These are phyloP conservation scores for Hura crepitans DNA, from an alignment of 441 rosid genomes.

Conservation along the genomic window DNA sequence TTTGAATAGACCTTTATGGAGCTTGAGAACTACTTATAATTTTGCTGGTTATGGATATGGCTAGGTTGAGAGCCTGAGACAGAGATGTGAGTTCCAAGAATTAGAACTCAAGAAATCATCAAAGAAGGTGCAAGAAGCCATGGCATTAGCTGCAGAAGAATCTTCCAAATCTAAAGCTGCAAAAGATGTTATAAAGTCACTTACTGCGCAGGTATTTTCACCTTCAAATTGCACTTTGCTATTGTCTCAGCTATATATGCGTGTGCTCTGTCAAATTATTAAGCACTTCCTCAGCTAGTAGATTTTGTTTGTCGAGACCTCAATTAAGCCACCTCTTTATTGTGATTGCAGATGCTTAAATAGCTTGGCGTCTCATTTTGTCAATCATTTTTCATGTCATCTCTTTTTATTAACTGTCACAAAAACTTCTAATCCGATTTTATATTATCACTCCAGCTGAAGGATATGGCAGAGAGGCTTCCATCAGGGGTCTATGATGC, in stretches of 20 bases:
- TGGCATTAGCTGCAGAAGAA: conserved; percentile 71
- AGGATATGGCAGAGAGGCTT: conserved; percentile 79
- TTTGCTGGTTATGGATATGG: conserved; percentile 26
- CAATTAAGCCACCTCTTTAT: background rate
- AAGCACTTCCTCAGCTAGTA: background rate
- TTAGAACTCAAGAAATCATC: conserved; percentile 75
- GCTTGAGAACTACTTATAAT: conserved; percentile 6
- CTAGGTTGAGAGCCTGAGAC: conserved; percentile 79
- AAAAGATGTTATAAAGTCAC: conserved; percentile 90
- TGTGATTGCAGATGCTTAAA: conserved; percentile 3
- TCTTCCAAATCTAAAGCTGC: conserved; percentile 90
- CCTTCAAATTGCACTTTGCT: conserved; percentile 17
- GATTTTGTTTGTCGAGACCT: background rate
- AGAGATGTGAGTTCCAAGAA: conserved; percentile 81
- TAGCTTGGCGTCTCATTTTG: background rate
- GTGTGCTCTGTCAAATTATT: background rate
- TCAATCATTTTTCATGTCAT: background rate
- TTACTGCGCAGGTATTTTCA: conserved; percentile 72
- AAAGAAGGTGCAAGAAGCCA: conserved; percentile 83
- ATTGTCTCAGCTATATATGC: background rate
- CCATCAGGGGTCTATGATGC: conserved; percentile 66
- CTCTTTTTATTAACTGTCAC: background rate
- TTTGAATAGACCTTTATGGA: background rate
- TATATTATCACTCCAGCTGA: conserved; percentile 47
- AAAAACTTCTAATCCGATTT: background rate